Conservation (phyloP, 345 rosid species). For the Triadica sebifera region DNA sequence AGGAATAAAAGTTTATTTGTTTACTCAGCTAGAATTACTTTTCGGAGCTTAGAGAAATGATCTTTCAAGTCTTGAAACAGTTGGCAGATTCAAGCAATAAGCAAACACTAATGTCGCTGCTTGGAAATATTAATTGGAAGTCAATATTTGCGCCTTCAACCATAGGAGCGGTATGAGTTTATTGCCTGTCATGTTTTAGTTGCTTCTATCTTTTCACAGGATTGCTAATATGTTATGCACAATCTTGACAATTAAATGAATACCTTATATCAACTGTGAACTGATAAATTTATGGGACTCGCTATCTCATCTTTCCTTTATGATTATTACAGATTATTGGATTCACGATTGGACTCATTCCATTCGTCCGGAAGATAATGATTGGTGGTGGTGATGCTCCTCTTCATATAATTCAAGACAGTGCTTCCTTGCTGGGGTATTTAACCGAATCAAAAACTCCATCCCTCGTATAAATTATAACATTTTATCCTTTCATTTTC, state of each 20-base stretch:
- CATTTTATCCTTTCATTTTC: no score
- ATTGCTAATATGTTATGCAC: no score
- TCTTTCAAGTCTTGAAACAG: slow-evolving; percentile 24
- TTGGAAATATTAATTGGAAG: slow-evolving; percentile 40
- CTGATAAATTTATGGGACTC: neutral
- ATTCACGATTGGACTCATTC: slow-evolving; percentile 46
- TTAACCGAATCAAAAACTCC: no score
- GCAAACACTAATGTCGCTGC: slow-evolving; percentile 16
- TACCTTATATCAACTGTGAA: no score
- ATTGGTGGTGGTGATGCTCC: slow-evolving; percentile 55
- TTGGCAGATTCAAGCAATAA: slow-evolving; percentile 28
- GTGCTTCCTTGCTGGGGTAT: slow-evolving; percentile 57
- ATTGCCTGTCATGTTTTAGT: neutral
- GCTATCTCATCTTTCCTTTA: neutral
- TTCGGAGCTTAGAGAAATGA: neutral
- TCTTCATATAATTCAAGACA: slow-evolving; percentile 56
- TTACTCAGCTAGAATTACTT: neutral
- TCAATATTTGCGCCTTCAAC: slow-evolving; percentile 60
- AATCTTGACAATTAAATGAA: no score
- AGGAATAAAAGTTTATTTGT: neutral
- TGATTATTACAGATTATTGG: slow-evolving; percentile 37
- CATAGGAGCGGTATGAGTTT: slow-evolving; percentile 44
- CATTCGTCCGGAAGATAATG: slow-evolving; percentile 41
- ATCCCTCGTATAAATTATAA: no score
- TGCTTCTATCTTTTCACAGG: no score